Percentiles rank a stretch among this genome's conserved stretches.
These are phyloP conservation scores for Nicotiana obtusifolia DNA, from an alignment of 257 asterid genomes.

Conservation along the genomic window DNA sequence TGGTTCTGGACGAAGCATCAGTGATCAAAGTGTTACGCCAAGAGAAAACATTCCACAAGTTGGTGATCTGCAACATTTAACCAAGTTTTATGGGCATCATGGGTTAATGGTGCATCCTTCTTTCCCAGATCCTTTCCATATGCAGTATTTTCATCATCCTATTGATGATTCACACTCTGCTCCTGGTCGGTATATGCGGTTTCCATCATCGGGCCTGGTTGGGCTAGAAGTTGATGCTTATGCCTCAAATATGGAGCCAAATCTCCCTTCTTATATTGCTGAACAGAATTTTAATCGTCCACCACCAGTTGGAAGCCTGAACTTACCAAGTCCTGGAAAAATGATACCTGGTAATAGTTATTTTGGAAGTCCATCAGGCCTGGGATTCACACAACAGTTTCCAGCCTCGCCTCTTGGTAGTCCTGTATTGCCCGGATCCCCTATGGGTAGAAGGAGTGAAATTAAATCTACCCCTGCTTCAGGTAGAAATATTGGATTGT, in stretches of 20 bases:
- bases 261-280: slow-evolving; percentile 35
- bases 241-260: slow-evolving; percentile 40
- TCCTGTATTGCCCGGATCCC: slow-evolving; percentile 68
- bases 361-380: slow-evolving; percentile 48
- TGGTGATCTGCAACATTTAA: slow-evolving; percentile 40
- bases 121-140: slow-evolving; percentile 53
- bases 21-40: slow-evolving; percentile 44
- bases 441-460: slow-evolving; percentile 55
- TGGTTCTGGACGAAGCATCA: slow-evolving; percentile 57
- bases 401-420: slow-evolving; percentile 65
- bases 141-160: slow-evolving; percentile 67
- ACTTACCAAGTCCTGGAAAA: slow-evolving; percentile 48
- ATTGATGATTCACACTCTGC: slow-evolving; percentile 50
- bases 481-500: slow-evolving; percentile 42
- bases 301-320: slow-evolving; percentile 31
- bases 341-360: slow-evolving; percentile 43
- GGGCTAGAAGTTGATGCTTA: slow-evolving; percentile 41
- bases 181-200: slow-evolving; percentile 44
- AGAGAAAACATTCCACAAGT: slow-evolving; percentile 37
- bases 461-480: slow-evolving; percentile 43
- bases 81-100: slow-evolving; percentile 59
- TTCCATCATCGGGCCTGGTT: slow-evolving; percentile 36
- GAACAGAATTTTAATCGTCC: slow-evolving; percentile 49
- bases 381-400: slow-evolving; percentile 54
- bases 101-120: slow-evolving; percentile 57